Conservation (phyloP, 352 stramenopile species). For the Hyaloperonospora arabidopsidis region DNA sequence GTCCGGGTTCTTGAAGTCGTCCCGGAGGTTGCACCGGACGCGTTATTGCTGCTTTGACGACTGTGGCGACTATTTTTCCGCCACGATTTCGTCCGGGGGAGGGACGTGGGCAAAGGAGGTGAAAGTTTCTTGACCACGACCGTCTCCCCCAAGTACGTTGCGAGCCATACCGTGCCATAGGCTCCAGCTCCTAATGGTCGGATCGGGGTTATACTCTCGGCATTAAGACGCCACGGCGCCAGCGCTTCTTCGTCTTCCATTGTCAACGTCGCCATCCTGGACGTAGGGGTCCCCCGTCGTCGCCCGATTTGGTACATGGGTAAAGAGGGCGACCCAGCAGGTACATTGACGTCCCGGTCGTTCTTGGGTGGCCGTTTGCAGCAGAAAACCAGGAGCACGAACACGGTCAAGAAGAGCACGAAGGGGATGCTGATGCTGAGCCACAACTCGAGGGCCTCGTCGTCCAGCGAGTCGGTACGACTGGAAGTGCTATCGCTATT, state of each 20-base stretch:
- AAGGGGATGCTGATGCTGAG: constrained; percentile 29
- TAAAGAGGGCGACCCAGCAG: constrained; percentile 1
- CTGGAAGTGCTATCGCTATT: background rate
- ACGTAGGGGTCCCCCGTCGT: constrained; percentile 1
- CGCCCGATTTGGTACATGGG: constrained; percentile 12
- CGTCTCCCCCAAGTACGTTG: constrained; percentile 35
- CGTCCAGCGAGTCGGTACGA: constrained; percentile 1
- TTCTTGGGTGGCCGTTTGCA: constrained; percentile 15
- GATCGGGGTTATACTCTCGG: constrained; percentile 23
- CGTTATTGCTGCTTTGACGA: constrained; percentile 5
- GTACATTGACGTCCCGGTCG: constrained; percentile 3
- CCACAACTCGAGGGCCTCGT: constrained; percentile 20
- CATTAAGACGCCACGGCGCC: constrained; percentile 43
- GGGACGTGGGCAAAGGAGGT: constrained; percentile 24
- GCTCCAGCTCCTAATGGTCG: constrained; percentile 30
- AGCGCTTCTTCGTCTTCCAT: constrained; percentile 49
- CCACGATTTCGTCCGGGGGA: constrained; percentile 28
- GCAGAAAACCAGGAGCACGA: constrained; percentile 22
- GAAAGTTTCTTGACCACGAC: constrained; percentile 51
- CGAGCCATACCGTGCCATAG: constrained; percentile 49
- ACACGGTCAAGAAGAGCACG: constrained; percentile 15
- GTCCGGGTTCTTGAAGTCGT: constrained; percentile 12
- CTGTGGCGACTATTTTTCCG: constrained; percentile 23
- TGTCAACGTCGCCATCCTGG: constrained; percentile 11
- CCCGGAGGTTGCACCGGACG: constrained; percentile 6